These are phyloP conservation scores for Cladosporium austrohemisphaericum DNA, from an alignment of 2,329 filamentous ascomycete species.

Conservation along the genomic window DNA sequence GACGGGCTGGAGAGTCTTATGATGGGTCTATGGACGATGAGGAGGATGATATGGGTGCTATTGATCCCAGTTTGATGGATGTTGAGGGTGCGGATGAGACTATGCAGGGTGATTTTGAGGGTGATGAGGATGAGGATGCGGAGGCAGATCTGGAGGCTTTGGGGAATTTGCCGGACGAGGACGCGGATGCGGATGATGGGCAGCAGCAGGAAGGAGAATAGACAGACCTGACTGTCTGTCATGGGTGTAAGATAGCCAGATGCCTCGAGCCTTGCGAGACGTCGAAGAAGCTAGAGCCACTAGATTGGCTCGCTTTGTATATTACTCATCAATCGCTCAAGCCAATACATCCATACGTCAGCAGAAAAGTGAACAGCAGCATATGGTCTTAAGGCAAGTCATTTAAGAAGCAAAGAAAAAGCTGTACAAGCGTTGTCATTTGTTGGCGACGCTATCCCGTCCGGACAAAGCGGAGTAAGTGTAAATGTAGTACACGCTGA, in stretches of 20 bases:
- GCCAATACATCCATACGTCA: too few relatives aligned
- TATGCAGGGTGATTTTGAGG: conserved; percentile 11
- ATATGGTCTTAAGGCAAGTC: too few relatives aligned
- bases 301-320: not conserved
- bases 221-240: not conserved
- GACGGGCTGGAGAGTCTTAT: conserved; percentile 13
- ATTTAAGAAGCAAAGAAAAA: conserved; percentile 5
- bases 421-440: conserved; percentile 16
- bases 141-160: not conserved
- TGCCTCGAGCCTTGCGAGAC: not conserved
- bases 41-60: conserved; percentile 8
- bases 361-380: too few relatives aligned
- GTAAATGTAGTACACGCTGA: conserved; percentile 12
- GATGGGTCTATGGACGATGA: not conserved
- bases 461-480: not conserved
- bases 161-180: not conserved
- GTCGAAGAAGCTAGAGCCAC: too few relatives aligned
- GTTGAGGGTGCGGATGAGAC: conserved; percentile 5
- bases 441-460: not conserved
- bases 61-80: not conserved
- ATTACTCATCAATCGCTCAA: conserved; percentile 3
- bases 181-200: not conserved
- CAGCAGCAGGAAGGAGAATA: not conserved
- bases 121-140: not conserved
- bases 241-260: not conserved